Evolutionary conservation across 2,329 filamentous ascomycete genomes (phyloP).

Genomic region (Calonectria hongkongensis): DNA sequence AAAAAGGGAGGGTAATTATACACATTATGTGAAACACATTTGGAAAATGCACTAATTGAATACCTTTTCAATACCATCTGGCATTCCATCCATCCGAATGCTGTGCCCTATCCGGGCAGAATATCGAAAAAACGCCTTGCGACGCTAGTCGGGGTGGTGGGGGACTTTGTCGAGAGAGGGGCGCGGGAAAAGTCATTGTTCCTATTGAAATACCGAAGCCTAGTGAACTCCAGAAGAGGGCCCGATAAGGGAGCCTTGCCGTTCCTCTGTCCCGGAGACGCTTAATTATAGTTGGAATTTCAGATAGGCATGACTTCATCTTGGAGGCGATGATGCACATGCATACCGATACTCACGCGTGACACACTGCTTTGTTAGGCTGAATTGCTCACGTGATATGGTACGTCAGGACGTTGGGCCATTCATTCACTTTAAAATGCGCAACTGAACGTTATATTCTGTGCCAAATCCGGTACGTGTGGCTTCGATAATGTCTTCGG

Average conservation of each 20-base stretch:
- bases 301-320: too few relatives aligned
- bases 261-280: too few relatives aligned
- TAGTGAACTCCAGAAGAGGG: background rate
- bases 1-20: too few relatives aligned
- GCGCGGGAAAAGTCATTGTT: background rate
- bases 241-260: background rate
- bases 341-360: background rate
- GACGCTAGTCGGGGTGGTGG: background rate
- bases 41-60: too few relatives aligned
- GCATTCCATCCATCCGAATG: too few relatives aligned
- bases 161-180: background rate
- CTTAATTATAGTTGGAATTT: background rate
- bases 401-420: background rate
- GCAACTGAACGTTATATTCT: background rate
- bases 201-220: background rate
- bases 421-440: background rate
- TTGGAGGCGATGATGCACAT: background rate
- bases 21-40: too few relatives aligned
- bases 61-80: too few relatives aligned
- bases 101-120: too few relatives aligned
- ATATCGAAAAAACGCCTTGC: background rate
- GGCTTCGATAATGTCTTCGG: background rate
- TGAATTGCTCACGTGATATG: slow-evolving; percentile 9
- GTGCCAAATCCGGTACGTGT: background rate
- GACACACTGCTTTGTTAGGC: background rate